Base-by-base conservation (phyloP, 331 rosid species). In the Acacia concinna region DNA sequence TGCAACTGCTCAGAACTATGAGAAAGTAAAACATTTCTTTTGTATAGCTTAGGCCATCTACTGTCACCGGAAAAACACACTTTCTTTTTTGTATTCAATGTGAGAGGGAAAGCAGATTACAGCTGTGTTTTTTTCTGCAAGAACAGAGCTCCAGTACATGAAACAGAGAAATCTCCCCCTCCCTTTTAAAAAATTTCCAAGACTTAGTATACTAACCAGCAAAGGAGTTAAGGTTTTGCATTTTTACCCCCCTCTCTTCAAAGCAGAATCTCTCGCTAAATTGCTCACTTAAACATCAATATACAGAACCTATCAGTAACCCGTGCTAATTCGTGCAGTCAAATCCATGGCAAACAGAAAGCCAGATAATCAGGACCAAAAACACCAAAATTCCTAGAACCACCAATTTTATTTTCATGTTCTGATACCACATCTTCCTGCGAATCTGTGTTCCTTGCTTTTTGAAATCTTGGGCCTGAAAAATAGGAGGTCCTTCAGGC, bases 371-470 rank as follows among this genome's bases (percentile, higher is more conserved):
- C 43, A 93, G 88, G 70, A 93, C 84, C 69, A 93, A 89, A 67
- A 87, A 76, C 83, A 93, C 62, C 80, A 91, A 79, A 82, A 93
- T 84, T 75, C 92, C 96, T 40, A 93, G 81, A 82, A 94, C 92
- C 66, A 86, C 93, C 86, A 94, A 79, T 88, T 91, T 94, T 79
- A 91, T 86, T 84, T 94, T 94, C 98, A 94, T 94, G 89, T 94
- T 94, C 78, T 94, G 97, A 75, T 86, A 94, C 98, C 97, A 93
- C 93, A 94, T 87, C 86, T 91, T 91, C 82, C 89, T 80, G 74
- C 87, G 87, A 20, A 94, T 64, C 75, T 91, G 89, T 54, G 90
- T 86, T 76, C 96, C 97, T 73, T 83, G 84, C 52, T 63, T 84
- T 86, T 87, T 91, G 87, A 79, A 91, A 15, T 84, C 83, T 71